Evolutionary conservation across 2,329 filamentous ascomycete genomes (phyloP), one percentile per base, ranked within the genome.

Genomic region (Pyricularia grisea): DNA sequence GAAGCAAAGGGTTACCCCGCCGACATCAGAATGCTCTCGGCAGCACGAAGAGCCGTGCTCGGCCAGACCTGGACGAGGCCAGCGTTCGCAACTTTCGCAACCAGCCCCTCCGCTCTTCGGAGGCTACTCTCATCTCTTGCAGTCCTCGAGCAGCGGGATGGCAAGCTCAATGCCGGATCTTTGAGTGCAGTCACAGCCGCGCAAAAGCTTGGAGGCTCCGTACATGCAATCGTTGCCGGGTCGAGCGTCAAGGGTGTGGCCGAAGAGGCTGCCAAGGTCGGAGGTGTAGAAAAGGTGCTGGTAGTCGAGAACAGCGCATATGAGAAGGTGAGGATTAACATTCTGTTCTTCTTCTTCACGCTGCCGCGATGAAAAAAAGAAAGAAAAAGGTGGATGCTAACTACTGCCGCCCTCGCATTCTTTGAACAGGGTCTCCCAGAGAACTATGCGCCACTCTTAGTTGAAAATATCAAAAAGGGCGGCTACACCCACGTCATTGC

Each of bases 381-480:
- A n/a, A n/a, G n/a, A n/a, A 28, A 3, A 28, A 63, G 23, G 7
- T 28, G 10, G 60, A 63, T 28, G 25, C 60, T 63, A 27, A 63
- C 60, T 30, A 12, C 11, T 63, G 60, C n/a, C n/a, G 3, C 5
- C 17, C 67, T 69, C 55, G 42, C 67, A 42, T 66, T 30, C 65
- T n/a, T 23, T 36, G 4, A 66, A 31, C 73, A 93, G 92, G 93
- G 93, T 67, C 87, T 99, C 1, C 89, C 95, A 68, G 95, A 99
- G 82, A 97, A 92, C 83, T 98, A 88, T 77, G 95, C 94, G n/a
- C 92, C 93, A 69, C 84, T 99, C 65, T 84, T 99, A 60, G 91
- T 93, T 67, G 94, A 98, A 79, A 99, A 98, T 80, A 94, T 98
- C 80, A 97, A 97, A 83, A 95, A 95, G 78, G 94, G 92, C 71